phyloP scores from a whole-genome alignment of 768 basidiomycete genomes.

The Pleurotus giganteus region DNA sequence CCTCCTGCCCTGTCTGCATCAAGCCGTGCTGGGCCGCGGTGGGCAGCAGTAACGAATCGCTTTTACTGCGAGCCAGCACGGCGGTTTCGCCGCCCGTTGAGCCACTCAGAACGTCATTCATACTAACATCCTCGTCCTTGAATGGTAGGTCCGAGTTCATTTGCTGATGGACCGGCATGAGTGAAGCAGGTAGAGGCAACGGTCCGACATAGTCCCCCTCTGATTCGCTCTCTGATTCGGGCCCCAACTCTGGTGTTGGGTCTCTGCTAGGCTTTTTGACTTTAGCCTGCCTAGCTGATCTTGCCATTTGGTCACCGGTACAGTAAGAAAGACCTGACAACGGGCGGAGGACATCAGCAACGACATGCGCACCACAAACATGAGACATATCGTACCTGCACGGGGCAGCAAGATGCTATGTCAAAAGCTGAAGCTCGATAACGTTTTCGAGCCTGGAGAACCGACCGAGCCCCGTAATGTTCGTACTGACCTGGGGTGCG shows the following conservation, averaged over 20 bases:
- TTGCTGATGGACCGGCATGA: not conserved
- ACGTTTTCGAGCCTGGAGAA: too few species aligned
- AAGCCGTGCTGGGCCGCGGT: not conserved
- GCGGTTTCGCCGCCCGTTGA: not conserved
- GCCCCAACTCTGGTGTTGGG: conserved; percentile 9
- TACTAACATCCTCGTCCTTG: not conserved
- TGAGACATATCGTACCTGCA: too few species aligned
- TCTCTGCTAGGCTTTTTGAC: conserved; percentile 1
- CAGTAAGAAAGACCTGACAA: too few species aligned
- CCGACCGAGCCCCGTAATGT: too few species aligned
- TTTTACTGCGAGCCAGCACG: not conserved
- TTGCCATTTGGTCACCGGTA: too few species aligned
- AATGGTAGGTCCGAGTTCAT: not conserved
- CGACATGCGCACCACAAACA: too few species aligned
- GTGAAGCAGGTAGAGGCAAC: not conserved
- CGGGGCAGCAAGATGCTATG: too few species aligned
- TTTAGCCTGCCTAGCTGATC: not conserved
- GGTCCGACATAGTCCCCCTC: not conserved
- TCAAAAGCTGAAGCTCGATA: too few species aligned
- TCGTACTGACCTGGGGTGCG: too few species aligned
- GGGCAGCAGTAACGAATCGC: not conserved
- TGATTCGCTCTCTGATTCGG: conserved; percentile 6
- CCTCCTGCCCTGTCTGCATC: not conserved
- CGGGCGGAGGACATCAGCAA: not conserved
- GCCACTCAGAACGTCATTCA: not conserved